Percentiles rank a stretch among this genome's conserved stretches.
phyloP scores from a whole-genome alignment of 2,329 filamentous ascomycete genomes.

The Cryphonectria carpinicola region DNA sequence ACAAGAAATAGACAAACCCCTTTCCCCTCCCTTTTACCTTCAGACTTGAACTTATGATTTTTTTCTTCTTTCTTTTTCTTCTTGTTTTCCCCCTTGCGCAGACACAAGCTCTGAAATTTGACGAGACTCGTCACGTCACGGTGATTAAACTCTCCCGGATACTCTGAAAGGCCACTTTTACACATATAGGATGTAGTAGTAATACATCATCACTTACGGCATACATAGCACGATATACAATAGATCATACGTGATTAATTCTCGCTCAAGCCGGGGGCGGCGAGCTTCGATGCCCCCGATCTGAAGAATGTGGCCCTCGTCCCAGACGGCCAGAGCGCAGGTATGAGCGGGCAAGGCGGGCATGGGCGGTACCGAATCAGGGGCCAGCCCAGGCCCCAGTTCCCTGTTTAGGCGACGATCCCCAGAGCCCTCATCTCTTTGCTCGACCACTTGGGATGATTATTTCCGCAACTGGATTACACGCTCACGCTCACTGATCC shows the following conservation, averaged over 20 bases:
- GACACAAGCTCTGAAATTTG: no score
- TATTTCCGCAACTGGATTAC: conserved; percentile 4
- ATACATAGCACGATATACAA: background rate
- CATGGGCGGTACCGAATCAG: background rate
- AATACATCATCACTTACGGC: background rate
- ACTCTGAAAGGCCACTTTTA: background rate
- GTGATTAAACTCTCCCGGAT: background rate
- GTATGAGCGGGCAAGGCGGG: background rate
- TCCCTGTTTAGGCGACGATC: conserved; percentile 1
- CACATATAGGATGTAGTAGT: background rate
- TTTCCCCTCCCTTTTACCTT: no score
- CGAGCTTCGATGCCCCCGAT: background rate
- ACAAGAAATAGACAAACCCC: no score
- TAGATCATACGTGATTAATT: background rate
- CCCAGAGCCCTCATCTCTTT: conserved; percentile 6
- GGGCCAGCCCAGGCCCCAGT: background rate
- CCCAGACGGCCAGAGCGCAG: background rate
- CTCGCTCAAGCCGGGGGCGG: background rate
- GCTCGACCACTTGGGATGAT: conserved; percentile 3
- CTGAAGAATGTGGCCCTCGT: background rate
- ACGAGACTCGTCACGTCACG: no score
- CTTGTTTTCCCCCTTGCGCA: no score
- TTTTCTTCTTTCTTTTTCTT: no score
- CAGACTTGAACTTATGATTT: no score
- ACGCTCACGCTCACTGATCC: background rate